These are phyloP conservation scores for Epichloe gansuensis DNA, from an alignment of 2,329 filamentous ascomycete species.

Conservation along the genomic window DNA sequence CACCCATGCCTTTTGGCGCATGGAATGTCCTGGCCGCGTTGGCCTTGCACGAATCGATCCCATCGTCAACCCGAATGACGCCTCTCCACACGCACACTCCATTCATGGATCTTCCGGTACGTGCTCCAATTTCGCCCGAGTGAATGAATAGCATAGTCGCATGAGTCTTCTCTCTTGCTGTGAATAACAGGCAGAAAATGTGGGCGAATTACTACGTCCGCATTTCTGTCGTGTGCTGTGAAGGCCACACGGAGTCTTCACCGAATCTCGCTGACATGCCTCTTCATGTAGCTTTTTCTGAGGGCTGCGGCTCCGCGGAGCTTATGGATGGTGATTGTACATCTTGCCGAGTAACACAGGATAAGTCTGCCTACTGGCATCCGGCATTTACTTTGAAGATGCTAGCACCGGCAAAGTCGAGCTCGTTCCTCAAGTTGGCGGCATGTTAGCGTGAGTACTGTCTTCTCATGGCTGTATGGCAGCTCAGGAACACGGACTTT, in stretches of 20 bases:
- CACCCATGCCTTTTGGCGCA: constrained; percentile 71
- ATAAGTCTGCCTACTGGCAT: constrained; percentile 83
- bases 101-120: constrained; percentile 67
- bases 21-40: constrained; percentile 64
- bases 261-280: background rate
- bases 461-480: background rate
- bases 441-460: constrained; percentile 67
- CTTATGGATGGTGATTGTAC: constrained; percentile 58
- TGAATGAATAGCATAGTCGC: background rate
- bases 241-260: background rate
- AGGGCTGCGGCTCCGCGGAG: constrained; percentile 41
- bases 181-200: background rate
- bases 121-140: constrained; percentile 21
- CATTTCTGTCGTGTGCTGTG: background rate
- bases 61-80: constrained; percentile 48
- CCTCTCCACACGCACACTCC: constrained; percentile 58
- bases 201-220: background rate
- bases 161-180: background rate
- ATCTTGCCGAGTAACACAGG: constrained; percentile 66
- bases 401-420: constrained; percentile 49
- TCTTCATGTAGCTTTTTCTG: constrained; percentile 45
- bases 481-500: background rate
- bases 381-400: constrained; percentile 70
- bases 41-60: constrained; percentile 68
- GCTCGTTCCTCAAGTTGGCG: constrained; percentile 62